Base-by-base conservation (phyloP, 2,329 filamentous ascomycete species). In the Dendryphion nanum region DNA sequence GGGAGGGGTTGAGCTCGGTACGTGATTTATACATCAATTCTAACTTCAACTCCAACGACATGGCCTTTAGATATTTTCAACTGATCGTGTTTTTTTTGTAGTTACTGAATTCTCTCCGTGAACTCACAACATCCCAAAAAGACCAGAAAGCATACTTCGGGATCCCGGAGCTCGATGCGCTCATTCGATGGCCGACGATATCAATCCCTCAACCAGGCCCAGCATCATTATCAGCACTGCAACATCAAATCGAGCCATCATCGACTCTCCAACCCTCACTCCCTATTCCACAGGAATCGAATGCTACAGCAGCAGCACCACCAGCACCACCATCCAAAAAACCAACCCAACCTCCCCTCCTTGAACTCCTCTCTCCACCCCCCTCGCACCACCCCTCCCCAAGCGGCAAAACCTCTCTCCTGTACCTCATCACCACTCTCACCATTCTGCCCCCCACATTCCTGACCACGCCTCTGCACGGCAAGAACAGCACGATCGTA, bases 391-490 rank as follows among this genome's bases (percentile, higher is more conserved):
- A 61, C 30, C 44, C 53, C 7, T 57, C 77, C 3, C 72, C 70
- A 18, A 65, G 71, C 8, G 81, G 80, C 7, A 82, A 81, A 59
- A 77, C 79, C 1, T 73, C 78, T 23, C 55, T 84, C 0, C 63
- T 83, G 23, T 80, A 82, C 60, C 71, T 77, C 42, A 59, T 83
- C 28, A 69, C 70, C 18, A 70, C 74, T 2, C 51, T 70, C 7
- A 70, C 75, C 21, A 64, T 80, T 6, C 66, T 83, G 1, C 15
- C 35, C 47, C 2, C 48, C 76, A 2, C 56, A 30, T 26, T 26
- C 23, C n/a, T n/a, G n/a, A 26, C 23, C 10, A 30, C 16, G 2
- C 13, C 15, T 8, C 15, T 30, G 16, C 2, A 61, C 18, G 77
- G 79, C 14, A 70, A 70, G 13, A 39, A 48, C 41, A 48, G 4